Evolutionary conservation across 331 rosid species (phyloP).

Genomic region (Acacia pycnantha): DNA sequence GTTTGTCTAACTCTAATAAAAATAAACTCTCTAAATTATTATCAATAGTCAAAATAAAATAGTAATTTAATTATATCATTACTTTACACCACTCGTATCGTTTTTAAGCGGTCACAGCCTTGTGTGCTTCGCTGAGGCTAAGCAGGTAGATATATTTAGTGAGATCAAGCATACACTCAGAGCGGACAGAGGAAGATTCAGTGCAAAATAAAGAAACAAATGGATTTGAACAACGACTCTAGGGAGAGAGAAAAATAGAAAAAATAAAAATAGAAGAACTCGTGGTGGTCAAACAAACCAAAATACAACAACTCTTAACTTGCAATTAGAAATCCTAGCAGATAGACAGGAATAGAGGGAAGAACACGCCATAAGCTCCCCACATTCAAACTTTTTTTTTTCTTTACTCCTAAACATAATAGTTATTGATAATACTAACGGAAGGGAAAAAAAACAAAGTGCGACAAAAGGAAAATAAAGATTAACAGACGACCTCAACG

Average conservation of each 20-base stretch:
- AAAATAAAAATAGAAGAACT: not conserved
- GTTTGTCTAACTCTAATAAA: too few relatives aligned
- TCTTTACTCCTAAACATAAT: not conserved
- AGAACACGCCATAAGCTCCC: constrained; percentile 27
- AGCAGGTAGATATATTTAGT: too few relatives aligned
- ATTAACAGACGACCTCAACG: constrained; percentile 31
- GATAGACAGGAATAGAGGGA: constrained; percentile 32
- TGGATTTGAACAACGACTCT: too few relatives aligned
- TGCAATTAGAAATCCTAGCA: constrained; percentile 16
- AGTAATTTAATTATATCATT: too few relatives aligned
- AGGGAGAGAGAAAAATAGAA: too few relatives aligned
- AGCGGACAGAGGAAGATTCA: not conserved
- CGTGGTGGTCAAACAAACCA: not conserved
- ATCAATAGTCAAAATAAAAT: not conserved
- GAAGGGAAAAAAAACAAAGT: not conserved
- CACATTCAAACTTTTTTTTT: constrained; percentile 12
- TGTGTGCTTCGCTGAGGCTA: not conserved
- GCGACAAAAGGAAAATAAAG: not conserved
- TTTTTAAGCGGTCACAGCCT: not conserved
- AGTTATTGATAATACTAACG: not conserved
- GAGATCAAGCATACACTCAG: too few relatives aligned
- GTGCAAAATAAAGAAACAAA: not conserved
- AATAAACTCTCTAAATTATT: too few relatives aligned
- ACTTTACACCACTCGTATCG: not conserved
- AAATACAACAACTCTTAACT: not conserved